Conservation (phyloP, 1,284 basidiomycete genomes). For the Leucoagaricus sp. region DNA sequence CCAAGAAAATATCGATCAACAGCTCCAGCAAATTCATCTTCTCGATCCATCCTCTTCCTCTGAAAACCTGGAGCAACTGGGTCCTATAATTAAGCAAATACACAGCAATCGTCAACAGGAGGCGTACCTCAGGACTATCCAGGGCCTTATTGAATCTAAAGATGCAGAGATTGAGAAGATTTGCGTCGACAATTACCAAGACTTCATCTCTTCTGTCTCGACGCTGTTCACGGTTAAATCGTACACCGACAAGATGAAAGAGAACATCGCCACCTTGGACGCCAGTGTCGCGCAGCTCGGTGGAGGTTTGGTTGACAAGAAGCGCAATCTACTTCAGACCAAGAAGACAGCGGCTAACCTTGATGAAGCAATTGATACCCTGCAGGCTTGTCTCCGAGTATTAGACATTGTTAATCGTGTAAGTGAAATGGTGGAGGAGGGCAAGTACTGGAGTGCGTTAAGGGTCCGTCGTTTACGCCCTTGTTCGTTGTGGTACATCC, state of each 20-base stretch:
- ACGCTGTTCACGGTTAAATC: slow-evolving; percentile 94
- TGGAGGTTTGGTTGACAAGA: slow-evolving; percentile 86
- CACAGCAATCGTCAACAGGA: slow-evolving; percentile 91
- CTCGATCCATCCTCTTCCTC: slow-evolving; percentile 83
- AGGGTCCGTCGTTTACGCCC: slow-evolving; percentile 65
- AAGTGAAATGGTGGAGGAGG: slow-evolving; percentile 88
- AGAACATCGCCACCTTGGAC: slow-evolving; percentile 75
- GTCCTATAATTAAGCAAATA: slow-evolving; percentile 91
- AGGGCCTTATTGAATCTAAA: slow-evolving; percentile 88
- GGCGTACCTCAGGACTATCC: slow-evolving; percentile 85
- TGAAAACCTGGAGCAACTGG: slow-evolving; percentile 92
- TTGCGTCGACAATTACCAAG: slow-evolving; percentile 96
- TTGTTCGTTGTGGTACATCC: slow-evolving; percentile 25
- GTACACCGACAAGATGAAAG: slow-evolving; percentile 80
- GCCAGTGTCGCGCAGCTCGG: slow-evolving; percentile 78
- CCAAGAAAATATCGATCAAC: slow-evolving; percentile 80
- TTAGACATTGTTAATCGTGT: slow-evolving; percentile 95
- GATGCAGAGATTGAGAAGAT: slow-evolving; percentile 96
- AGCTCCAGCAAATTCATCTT: slow-evolving; percentile 85
- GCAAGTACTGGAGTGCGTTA: slow-evolving; percentile 96
- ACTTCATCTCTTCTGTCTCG: slow-evolving; percentile 95
- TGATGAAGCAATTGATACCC: slow-evolving; percentile 93
- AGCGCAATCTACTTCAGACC: slow-evolving; percentile 84
- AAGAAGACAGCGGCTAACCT: slow-evolving; percentile 92
- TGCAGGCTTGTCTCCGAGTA: slow-evolving; percentile 91